Evolutionary conservation across 2,329 filamentous ascomycete genomes (phyloP), one percentile per base, ranked within the genome.

Genomic region (Xylaria sp.): DNA sequence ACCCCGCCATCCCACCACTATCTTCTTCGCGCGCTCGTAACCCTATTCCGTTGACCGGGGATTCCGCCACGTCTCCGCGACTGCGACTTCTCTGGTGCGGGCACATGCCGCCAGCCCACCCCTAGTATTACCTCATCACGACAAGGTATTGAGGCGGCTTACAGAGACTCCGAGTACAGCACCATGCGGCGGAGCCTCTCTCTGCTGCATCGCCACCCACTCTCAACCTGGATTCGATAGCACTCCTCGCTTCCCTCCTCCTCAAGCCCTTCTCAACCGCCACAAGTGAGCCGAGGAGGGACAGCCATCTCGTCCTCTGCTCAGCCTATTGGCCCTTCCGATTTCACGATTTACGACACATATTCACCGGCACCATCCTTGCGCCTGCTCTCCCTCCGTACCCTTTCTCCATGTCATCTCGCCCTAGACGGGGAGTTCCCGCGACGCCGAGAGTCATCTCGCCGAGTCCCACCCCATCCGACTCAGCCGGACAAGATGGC

Each of bases 391-490:
- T 91, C 2, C 87, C 88, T 49, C 84, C 85, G 40, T 90, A 90
- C 64, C 77, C 79, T 8, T 79, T 78, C 75, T 73, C 75, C 51
- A 87, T 89, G 80, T 82, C 85, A 59, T 74, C 81, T 63, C 81
- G 79, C 61, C 76, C 78, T 55, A 80, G 85, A 64, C 77, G 76
- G 67, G 80, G 82, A 69, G 82, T 95, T 61, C 93, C 94, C 60
- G 85, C 85, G 60, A 95, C 90, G 60, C 93, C 93, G 72, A 89
- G 92, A 73, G 91, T 97, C 70, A 96, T 95, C 70, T 96, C 92
- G 12, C 93, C 94, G 42, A 95, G 92, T 58, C 93, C 94, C 42
- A 89, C 90, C 2, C 87, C 87, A 1, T 89, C 87, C 21, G 87
- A 89, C 60, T 75, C 75, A 33, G 82, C 82, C 65, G 76, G 74